A percentile compares a stretch with the other conserved stretches of the same genome.
Evolutionary conservation across 2,329 filamentous ascomycete genomes (phyloP).

Genomic region (Nemania abortiva): DNA sequence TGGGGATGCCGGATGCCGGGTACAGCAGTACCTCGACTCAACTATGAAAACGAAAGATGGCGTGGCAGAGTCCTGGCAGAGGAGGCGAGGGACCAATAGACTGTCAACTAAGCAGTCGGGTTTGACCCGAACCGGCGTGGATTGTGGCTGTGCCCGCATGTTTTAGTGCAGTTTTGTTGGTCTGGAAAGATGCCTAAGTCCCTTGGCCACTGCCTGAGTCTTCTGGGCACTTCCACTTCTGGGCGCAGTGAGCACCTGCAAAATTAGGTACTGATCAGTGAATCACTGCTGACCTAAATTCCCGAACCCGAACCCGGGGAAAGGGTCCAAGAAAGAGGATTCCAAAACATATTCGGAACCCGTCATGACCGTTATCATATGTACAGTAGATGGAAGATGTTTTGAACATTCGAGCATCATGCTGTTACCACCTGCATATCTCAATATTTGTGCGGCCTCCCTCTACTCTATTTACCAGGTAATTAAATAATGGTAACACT

Average conservation of each 20-base stretch:
- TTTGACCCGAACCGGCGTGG: constrained; percentile 15
- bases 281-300: neutral
- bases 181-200: neutral
- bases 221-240: constrained; percentile 14
- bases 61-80: too few relatives aligned
- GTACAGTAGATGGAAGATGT: neutral
- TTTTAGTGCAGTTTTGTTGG: neutral
- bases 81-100: constrained; percentile 8
- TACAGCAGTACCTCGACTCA: neutral
- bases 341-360: constrained; percentile 30
- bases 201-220: constrained; percentile 13
- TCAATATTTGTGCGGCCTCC: neutral
- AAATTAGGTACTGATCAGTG: constrained; percentile 11
- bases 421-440: neutral
- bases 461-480: too few relatives aligned
- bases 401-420: constrained; percentile 14
- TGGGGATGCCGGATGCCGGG: constrained; percentile 27
- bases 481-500: too few relatives aligned
- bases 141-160: constrained; percentile 31
- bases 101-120: constrained; percentile 4
- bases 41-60: constrained; percentile 13
- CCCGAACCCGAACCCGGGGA: neutral
- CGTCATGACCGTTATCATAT: constrained; percentile 1
- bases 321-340: constrained; percentile 8
- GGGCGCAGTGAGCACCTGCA: constrained; percentile 7